Evolutionary conservation across 2,329 filamentous ascomycete species (phyloP), one percentile per base, ranked within the genome.

Genomic region (Cephalotrichum gorgonifer): DNA sequence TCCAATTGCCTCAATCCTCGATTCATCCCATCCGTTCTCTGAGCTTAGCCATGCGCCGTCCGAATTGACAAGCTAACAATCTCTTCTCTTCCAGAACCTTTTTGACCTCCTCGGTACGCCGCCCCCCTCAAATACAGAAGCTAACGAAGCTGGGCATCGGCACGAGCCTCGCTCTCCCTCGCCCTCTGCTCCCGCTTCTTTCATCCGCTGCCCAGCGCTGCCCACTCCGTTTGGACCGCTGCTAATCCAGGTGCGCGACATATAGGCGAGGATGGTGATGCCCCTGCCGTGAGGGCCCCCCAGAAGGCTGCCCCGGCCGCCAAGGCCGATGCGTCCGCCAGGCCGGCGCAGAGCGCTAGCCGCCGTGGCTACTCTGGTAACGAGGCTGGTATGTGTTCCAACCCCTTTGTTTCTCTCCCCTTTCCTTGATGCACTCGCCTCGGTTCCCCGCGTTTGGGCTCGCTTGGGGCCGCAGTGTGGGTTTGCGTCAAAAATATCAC

Each of bases 81-180:
- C 25, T 55, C 49, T 23, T 27, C 15, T 49, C 44, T 43, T 53
- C 42, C 43, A 97, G 93, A 98, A 98, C 81, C 84, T 87, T 66
- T 97, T 87, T 81, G 91, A 93, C 81, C 85, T 95, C 76, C 88
- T 98, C 80, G 91, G 93, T 97, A 95, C 64, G 71, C 65, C 58
- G 54, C 54, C 56, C 54, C 47, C 55, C 53, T 57, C 52, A 56
- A 53, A 50, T n/a, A n/a, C n/a, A n/a, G 35, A 39, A 20, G 35
- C 35, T 22, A 20, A 17, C 35, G 35, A 39, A n/a, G 35, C n/a
- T 20, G n/a, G 6, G 15, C 4, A n/a, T 39, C 35, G 6, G n/a
- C 50, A 52, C 56, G 50, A 55, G 52, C 51, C 52, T 51, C 52
- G 54, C 51, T 43, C 33, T 55, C 53, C 43, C 33, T 55, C 53